phyloP scores from a whole-genome alignment of 345 rosid species.

The Cardamine resedifolia region DNA sequence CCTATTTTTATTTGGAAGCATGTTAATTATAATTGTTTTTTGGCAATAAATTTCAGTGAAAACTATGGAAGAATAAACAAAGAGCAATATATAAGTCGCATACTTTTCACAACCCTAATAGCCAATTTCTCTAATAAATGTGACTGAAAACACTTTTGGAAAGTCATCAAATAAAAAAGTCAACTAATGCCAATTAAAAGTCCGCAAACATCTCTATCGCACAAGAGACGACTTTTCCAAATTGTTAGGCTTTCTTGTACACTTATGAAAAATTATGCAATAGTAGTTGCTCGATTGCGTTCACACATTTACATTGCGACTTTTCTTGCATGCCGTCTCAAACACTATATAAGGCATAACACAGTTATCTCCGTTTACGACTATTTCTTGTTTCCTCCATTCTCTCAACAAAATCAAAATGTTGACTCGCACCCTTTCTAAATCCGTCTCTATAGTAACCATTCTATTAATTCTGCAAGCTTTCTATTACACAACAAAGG shows the following conservation, averaged over 20 bases:
- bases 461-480: slow-evolving; percentile 22
- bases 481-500: slow-evolving; percentile 6
- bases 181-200: slow-evolving; percentile 5
- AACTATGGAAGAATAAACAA: neutral
- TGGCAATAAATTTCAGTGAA: too few relatives aligned
- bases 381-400: neutral
- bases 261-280: neutral
- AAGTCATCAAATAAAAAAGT: slow-evolving; percentile 23
- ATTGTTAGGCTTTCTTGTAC: slow-evolving; percentile 5
- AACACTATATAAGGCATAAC: slow-evolving; percentile 12
- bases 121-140: neutral
- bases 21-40: too few relatives aligned
- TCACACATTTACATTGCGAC: slow-evolving; percentile 29
- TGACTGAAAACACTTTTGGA: slow-evolving; percentile 10
- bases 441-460: slow-evolving; percentile 18
- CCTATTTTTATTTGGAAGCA: too few relatives aligned
- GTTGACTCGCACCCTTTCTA: slow-evolving; percentile 30
- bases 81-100: neutral
- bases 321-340: slow-evolving; percentile 14
- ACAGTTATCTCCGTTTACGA: neutral
- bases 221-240: slow-evolving; percentile 25
- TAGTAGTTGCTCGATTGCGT: too few relatives aligned
- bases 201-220: slow-evolving; percentile 21
- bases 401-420: slow-evolving; percentile 11
- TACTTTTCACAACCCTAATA: neutral